Conservation (phyloP, 768 basidiomycete genomes). For the Lyophyllum shimeji region DNA sequence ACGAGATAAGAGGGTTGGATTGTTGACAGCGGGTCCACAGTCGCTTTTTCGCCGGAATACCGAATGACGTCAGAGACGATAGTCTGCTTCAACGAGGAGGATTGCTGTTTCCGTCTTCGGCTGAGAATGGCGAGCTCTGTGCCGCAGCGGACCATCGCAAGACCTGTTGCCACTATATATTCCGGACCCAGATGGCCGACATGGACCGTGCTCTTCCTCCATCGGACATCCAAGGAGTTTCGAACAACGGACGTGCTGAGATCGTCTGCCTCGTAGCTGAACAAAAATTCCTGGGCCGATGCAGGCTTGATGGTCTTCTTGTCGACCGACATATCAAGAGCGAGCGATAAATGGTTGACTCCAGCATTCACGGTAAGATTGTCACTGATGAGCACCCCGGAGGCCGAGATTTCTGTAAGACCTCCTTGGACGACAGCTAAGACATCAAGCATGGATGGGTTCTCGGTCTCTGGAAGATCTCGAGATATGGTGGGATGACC, state of each 20-base stretch:
- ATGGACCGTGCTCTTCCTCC: constrained; percentile 23
- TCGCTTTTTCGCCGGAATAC: constrained; percentile 45
- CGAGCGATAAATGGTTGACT: constrained; percentile 20
- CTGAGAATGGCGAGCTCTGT: constrained; percentile 22
- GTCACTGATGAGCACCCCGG: constrained; percentile 19
- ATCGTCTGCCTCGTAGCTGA: constrained; percentile 20
- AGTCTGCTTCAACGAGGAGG: constrained; percentile 30
- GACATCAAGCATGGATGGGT: constrained; percentile 30
- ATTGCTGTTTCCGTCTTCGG: constrained; percentile 29
- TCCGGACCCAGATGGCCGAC: constrained; percentile 45
- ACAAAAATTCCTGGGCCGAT: constrained; percentile 24
- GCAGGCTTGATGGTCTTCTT: constrained; percentile 26
- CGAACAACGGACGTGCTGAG: constrained; percentile 6
- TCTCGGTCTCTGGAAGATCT: constrained; percentile 14
- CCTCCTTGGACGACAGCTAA: constrained; percentile 25
- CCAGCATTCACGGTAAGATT: constrained; percentile 20
- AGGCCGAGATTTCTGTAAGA: constrained; percentile 20
- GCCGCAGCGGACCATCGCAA: constrained; percentile 26
- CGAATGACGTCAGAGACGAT: constrained; percentile 49
- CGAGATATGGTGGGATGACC: constrained; percentile 27
- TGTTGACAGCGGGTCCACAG: constrained; percentile 77
- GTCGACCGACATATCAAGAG: constrained; percentile 31
- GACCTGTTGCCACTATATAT: constrained; percentile 32
- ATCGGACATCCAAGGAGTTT: constrained; percentile 11
- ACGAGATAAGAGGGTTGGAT: constrained; percentile 85